Evolutionary conservation across 345 rosid genomes (phyloP).

Genomic region (Populus euphratica): DNA sequence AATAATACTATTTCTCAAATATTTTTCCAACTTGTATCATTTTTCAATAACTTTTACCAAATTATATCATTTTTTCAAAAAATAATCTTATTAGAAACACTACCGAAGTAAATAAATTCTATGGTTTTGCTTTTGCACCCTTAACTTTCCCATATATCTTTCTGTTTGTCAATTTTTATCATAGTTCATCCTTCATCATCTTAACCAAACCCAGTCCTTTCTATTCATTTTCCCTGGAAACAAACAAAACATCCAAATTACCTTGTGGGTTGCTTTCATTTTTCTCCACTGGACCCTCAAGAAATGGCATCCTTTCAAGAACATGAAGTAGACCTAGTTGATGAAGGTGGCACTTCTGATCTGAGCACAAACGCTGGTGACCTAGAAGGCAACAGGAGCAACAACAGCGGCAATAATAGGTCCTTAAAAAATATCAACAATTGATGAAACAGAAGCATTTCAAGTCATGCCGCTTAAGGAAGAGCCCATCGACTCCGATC

Average conservation of each 20-base stretch:
- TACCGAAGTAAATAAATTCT: not conserved
- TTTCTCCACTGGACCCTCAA: not conserved
- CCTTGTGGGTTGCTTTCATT: not conserved
- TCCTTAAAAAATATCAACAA: conserved; percentile 11
- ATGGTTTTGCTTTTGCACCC: not conserved
- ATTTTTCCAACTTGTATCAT: too few relatives aligned
- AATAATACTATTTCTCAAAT: too few relatives aligned
- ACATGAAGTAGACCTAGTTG: conserved; percentile 22
- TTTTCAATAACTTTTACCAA: too few relatives aligned
- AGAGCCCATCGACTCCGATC: conserved; percentile 36
- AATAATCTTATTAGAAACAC: too few relatives aligned
- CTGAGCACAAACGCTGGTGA: conserved; percentile 41
- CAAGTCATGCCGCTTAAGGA: conserved; percentile 36
- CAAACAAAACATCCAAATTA: not conserved
- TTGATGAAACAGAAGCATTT: conserved; percentile 20
- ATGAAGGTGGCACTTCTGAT: conserved; percentile 36
- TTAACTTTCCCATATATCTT: not conserved
- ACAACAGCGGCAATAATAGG: not conserved
- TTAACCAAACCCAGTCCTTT: not conserved
- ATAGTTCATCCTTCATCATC: not conserved
- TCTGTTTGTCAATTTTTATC: not conserved
- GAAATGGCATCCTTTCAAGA: conserved; percentile 11
- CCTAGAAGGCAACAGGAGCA: not conserved
- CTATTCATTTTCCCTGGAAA: not conserved
- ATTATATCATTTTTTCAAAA: too few relatives aligned